Evolutionary conservation across 1,139 yeast genomes (phyloP).

Genomic region (Spathaspora jeffriesii): DNA sequence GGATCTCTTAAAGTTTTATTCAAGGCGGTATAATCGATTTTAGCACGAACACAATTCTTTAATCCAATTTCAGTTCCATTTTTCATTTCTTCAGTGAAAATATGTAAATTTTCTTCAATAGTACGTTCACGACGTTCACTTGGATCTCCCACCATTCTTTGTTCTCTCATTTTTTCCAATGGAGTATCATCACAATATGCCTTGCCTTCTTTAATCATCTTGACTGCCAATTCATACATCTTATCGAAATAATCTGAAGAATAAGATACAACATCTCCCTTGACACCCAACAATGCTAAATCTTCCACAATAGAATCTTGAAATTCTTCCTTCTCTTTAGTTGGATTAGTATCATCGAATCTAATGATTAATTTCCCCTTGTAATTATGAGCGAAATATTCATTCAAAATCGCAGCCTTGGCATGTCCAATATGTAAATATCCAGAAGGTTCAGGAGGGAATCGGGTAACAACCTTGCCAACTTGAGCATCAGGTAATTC

Average conservation of each 20-base stretch:
- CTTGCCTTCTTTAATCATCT: constrained; percentile 89
- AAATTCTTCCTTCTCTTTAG: constrained; percentile 91
- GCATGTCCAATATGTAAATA: constrained; percentile 95
- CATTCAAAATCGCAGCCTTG: constrained; percentile 93
- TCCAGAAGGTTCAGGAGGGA: constrained; percentile 94
- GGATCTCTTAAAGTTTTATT: constrained; percentile 98
- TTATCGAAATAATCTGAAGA: constrained; percentile 91
- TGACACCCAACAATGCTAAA: constrained; percentile 82
- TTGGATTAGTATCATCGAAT: constrained; percentile 97
- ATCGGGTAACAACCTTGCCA: constrained; percentile 96
- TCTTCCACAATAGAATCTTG: constrained; percentile 93
- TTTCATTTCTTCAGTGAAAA: constrained; percentile 89
- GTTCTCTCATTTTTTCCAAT: constrained; percentile 93
- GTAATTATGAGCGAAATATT: constrained; percentile 91
- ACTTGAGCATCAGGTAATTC: constrained; percentile 87
- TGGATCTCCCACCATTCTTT: constrained; percentile 95
- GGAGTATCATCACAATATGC: constrained; percentile 98
- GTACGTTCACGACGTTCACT: constrained; percentile 88
- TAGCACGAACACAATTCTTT: constrained; percentile 91
- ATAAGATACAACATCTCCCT: constrained; percentile 83
- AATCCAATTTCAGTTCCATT: constrained; percentile 90
- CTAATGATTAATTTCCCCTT: constrained; percentile 94
- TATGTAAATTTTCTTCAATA: constrained; percentile 83
- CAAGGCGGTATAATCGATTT: constrained; percentile 84
- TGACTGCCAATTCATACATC: constrained; percentile 83